Base-by-base conservation (phyloP, 768 basidiomycete species). In the Lentinula aciculospora region DNA sequence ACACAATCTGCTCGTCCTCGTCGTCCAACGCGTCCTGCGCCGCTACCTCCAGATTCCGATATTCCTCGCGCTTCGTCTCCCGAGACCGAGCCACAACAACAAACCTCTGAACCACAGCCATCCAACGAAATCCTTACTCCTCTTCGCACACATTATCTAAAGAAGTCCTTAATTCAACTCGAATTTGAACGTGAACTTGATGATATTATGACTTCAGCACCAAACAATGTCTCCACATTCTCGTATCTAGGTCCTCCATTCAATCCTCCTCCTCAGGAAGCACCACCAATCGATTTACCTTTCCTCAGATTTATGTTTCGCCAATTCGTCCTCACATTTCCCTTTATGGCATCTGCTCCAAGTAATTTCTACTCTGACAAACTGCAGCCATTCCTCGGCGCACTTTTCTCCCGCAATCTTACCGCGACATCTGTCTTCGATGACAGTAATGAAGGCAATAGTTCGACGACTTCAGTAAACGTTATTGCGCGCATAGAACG, bases 121-220 rank as follows among this genome's bases (percentile, higher is more conserved):
- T 40, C 27, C 23, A 58, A 55, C 29, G 21, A 66, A 17, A 71
- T 74, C 51, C 83, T 98, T 49, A 92, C 93, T 1, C 92, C 96
- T 12, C 75, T 95, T 48, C 88, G 95, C 42, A 94, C 95, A 3
- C 97, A 99, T 68, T 99, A 99, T 72, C 90, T 99, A 69, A 99
- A 98, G 79, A 98, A 98, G 72, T 82, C 92, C 17, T 85, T 99
- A 57, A 80, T 98, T 44, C 84, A 89, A 63, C 85, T 98, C 53
- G 87, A 98, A 70, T 85, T 98, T 64, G 73, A 76, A 64, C 74
- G 73, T n/a, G 97, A 99, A 71, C 81, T 98, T 60, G 77, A 83
- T 59, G 74, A 75, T 21, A 77, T 94, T 62, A 81, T 83, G 9
- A 75, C 80, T 4, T 74, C 81, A 0, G 65, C 75, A 1, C 66